Conservation (phyloP, 2,329 filamentous ascomycete species). For the Phaeophleospora eucalypticola region DNA sequence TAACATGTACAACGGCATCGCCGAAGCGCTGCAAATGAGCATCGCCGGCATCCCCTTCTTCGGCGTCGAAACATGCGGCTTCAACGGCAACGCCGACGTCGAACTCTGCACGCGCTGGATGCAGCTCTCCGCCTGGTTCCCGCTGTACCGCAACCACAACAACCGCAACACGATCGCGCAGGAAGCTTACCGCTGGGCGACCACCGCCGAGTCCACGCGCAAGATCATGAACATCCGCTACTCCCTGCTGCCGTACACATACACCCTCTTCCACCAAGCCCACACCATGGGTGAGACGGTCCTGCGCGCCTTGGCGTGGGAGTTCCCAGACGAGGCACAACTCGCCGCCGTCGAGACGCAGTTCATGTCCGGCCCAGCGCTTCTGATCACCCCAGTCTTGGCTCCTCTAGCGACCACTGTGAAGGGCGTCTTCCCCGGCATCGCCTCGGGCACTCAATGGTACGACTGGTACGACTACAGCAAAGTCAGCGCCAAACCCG, state of each 20-base stretch:
- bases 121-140: slow-evolving; percentile 61
- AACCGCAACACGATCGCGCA: slow-evolving; percentile 33
- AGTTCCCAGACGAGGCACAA: slow-evolving; percentile 64
- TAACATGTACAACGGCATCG: slow-evolving; percentile 30
- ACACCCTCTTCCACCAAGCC: slow-evolving; percentile 65
- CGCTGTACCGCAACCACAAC: slow-evolving; percentile 75
- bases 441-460: slow-evolving; percentile 57
- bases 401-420: slow-evolving; percentile 57
- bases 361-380: slow-evolving; percentile 62
- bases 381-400: slow-evolving; percentile 64
- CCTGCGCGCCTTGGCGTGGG: slow-evolving; percentile 67
- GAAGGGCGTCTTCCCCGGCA: slow-evolving; percentile 63
- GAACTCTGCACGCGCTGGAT: slow-evolving; percentile 31
- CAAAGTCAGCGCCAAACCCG: slow-evolving; percentile 47
- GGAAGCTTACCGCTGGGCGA: slow-evolving; percentile 47
- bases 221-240: slow-evolving; percentile 66
- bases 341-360: slow-evolving; percentile 63
- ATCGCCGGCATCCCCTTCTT: slow-evolving; percentile 30
- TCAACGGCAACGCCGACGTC: slow-evolving; percentile 25
- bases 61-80: slow-evolving; percentile 30
- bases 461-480: slow-evolving; percentile 71
- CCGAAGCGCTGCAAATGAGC: slow-evolving; percentile 24
- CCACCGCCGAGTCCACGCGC: slow-evolving; percentile 59
- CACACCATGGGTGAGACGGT: slow-evolving; percentile 62
- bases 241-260: slow-evolving; percentile 65